A percentile compares a stretch with the other conserved stretches of the same genome.
Evolutionary conservation across 192 early-diverging fungal genomes (phyloP).

Genomic region (Backusella macrospora): DNA sequence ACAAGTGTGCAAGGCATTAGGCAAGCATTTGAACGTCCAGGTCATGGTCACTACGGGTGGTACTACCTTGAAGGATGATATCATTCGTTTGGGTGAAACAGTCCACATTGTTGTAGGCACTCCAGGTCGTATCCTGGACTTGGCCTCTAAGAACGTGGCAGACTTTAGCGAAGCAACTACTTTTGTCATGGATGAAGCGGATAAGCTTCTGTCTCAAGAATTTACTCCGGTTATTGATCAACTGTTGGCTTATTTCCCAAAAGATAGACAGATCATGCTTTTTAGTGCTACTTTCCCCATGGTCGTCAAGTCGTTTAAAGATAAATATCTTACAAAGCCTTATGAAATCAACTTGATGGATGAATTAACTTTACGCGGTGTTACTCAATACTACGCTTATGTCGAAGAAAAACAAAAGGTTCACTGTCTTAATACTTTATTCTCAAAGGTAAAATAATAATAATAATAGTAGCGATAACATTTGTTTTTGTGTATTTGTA

Average conservation of each 20-base stretch:
- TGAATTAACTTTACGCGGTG: constrained; percentile 95
- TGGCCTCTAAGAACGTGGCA: constrained; percentile 92
- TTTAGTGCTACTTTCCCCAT: constrained; percentile 98
- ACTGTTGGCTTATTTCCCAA: constrained; percentile 86
- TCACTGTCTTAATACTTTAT: constrained; percentile 91
- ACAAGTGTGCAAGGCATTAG: constrained; percentile 96
- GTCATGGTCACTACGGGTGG: constrained; percentile 99
- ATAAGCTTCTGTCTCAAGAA: constrained; percentile 97
- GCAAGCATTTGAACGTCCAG: constrained; percentile 94
- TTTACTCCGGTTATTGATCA: constrained; percentile 99
- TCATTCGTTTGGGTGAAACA: constrained; percentile 87
- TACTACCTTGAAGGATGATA: constrained; percentile 98
- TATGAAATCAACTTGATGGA: constrained; percentile 99
- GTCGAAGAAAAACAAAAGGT: constrained; percentile 99
- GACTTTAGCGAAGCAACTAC: constrained; percentile 88
- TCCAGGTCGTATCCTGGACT: constrained; percentile 94
- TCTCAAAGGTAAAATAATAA: constrained; percentile 69
- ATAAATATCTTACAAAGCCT: constrained; percentile 92
- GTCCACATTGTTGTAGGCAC: constrained; percentile 98
- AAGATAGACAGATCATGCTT: constrained; percentile 92
- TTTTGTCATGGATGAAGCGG: constrained; percentile 99
- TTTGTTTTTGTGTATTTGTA: background rate
- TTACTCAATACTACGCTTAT: constrained; percentile 99
- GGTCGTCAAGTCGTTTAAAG: constrained; percentile 97
- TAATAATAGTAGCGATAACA: too few relatives aligned